Base-by-base conservation (phyloP, 176 grass and related monocot species). In the Lolium rigidum region DNA sequence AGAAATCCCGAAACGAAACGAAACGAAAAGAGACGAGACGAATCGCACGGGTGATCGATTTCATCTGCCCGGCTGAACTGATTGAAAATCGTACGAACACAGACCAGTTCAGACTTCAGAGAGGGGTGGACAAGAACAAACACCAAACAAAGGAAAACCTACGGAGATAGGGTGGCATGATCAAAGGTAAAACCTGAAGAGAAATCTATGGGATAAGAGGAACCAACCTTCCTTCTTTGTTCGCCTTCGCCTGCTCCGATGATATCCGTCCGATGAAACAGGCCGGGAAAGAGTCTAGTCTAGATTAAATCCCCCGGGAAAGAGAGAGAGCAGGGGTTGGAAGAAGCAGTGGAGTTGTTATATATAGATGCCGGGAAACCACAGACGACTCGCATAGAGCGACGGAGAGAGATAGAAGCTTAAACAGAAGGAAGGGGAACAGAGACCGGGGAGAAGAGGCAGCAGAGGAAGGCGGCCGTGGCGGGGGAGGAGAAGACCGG, bases 301-400 rank as follows among this genome's bases (percentile, higher is more conserved):
- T 4, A 12, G 62, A 82, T 86, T 79, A 14, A 62, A 18, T 43
- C 49, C 44, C 20, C 37, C 2, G 25, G 14, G 67, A 56, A 37
- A 49, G 62, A 4, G 12, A 44, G 10, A 50, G 54, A 35, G 61
- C 58, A 37, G 74, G 35, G 77, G 54, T 84, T 57, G 59, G 63
- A 79, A 49, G 78, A 73, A 83, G 31, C 76, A 44, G 57, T 55
- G 78, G 54, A 80, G 85, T 84, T 54, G 47, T 87, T 84, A 75
- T 89, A 76, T 84, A 76, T 16, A 79, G 81, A 77, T 69, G 79
- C 75, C 84, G 12, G 39, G 83, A 51, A 90, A 78, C 73, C 73
- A 56, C 54, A 69, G 56, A 4, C 64, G 56, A 4, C 64, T 63
- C 31, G 63, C 6, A 39, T 64, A 6, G 37, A 24, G 20, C 8